A percentile compares a stretch with the other conserved stretches of the same genome.
Evolutionary conservation across 1,284 basidiomycete species (phyloP).

Genomic region (Exobasidium rhododendri): DNA sequence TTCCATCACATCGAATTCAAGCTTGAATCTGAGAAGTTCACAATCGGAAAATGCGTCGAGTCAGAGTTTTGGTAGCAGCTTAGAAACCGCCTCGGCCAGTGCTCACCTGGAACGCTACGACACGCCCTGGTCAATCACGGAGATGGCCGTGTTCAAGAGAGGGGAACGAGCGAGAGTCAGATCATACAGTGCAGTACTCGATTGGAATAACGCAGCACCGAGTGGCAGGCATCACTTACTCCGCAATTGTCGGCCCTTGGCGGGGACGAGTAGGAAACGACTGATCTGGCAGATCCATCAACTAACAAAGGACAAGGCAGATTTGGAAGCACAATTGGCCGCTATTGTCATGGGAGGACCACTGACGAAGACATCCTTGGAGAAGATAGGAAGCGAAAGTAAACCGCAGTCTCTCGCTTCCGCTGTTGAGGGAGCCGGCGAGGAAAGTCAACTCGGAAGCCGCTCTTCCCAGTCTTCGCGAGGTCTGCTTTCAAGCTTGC

Average conservation of each 20-base stretch:
- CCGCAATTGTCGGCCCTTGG: not conserved
- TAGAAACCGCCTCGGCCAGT: not conserved
- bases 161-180: not conserved
- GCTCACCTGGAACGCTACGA: not conserved
- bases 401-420: too few species aligned
- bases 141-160: not conserved
- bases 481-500: too few species aligned
- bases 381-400: not conserved
- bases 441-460: too few species aligned
- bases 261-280: not conserved
- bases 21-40: too few species aligned
- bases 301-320: not conserved
- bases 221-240: not conserved
- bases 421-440: not conserved
- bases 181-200: not conserved
- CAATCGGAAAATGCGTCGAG: not conserved
- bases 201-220: not conserved
- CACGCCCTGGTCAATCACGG: not conserved
- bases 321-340: not conserved
- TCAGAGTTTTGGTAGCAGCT: not conserved
- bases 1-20: too few species aligned
- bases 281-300: not conserved
- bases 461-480: too few species aligned
- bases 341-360: not conserved
- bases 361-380: not conserved